These are phyloP conservation scores for Coniophora puteana DNA, from an alignment of 1,284 basidiomycete species.

Conservation along the genomic window DNA sequence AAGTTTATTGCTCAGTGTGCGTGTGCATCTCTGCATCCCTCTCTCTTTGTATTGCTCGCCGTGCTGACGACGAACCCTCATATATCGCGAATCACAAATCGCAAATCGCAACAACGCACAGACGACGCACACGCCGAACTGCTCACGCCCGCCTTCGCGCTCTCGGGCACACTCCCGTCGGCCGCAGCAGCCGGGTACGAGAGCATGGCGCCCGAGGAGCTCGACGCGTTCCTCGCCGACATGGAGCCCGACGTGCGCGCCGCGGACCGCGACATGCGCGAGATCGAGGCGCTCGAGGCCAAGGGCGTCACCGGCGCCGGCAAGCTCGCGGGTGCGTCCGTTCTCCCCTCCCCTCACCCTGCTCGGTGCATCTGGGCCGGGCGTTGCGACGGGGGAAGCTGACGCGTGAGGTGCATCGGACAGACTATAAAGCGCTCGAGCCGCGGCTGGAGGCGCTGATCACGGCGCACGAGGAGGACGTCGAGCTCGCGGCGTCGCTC, in stretches of 20 bases:
- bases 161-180: slow-evolving; percentile 52
- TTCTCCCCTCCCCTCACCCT: background rate
- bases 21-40: slow-evolving; percentile 20
- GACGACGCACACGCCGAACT: slow-evolving; percentile 73
- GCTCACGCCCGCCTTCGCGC: slow-evolving; percentile 68
- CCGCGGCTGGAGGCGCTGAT: slow-evolving; percentile 57
- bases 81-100: background rate
- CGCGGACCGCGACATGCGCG: slow-evolving; percentile 74
- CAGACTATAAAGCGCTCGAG: slow-evolving; percentile 60
- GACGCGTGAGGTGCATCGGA: background rate
- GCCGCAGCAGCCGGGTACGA: slow-evolving; percentile 52
- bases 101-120: slow-evolving; percentile 23
- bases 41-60: background rate
- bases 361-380: too few relatives aligned
- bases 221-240: slow-evolving; percentile 67
- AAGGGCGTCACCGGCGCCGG: slow-evolving; percentile 70
- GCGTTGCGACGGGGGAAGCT: background rate
- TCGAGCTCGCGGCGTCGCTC: slow-evolving; percentile 46
- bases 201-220: slow-evolving; percentile 59
- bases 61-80: slow-evolving; percentile 1
- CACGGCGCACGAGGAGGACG: slow-evolving; percentile 57
- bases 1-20: slow-evolving; percentile 72
- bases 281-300: slow-evolving; percentile 65
- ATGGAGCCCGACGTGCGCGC: slow-evolving; percentile 79
- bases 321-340: slow-evolving; percentile 52